A percentile compares a stretch with the other conserved stretches of the same genome.
phyloP scores from a whole-genome alignment of 2,329 filamentous ascomycete species.

The Penicillium janthinellum region DNA sequence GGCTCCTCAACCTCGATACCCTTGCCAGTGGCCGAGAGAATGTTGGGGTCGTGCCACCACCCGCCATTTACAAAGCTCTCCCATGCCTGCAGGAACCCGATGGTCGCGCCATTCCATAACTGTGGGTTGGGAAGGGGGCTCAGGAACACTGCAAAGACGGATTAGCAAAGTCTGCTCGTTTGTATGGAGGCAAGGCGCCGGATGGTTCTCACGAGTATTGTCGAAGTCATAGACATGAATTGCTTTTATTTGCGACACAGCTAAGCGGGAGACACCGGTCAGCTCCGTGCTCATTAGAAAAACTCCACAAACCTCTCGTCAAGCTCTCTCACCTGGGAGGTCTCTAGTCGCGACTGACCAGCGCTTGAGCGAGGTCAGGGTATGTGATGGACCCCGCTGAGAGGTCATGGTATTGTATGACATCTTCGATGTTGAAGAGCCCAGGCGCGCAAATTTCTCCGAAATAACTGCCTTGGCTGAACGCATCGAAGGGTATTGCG shows the following conservation, averaged over 20 bases:
- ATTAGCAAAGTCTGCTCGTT: not conserved
- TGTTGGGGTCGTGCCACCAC: conserved; percentile 94
- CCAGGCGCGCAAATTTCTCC: conserved; percentile 29
- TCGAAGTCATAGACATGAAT: conserved; percentile 98
- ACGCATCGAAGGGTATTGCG: conserved; percentile 24
- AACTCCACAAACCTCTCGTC: not conserved
- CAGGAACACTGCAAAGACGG: conserved; percentile 68
- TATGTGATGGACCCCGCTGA: conserved; percentile 45
- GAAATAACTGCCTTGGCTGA: conserved; percentile 42
- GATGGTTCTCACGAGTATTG: conserved; percentile 70
- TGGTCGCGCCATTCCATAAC: conserved; percentile 78
- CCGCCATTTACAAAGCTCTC: conserved; percentile 80
- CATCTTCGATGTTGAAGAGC: conserved; percentile 23
- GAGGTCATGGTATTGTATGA: conserved; percentile 24
- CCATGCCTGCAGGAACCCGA: conserved; percentile 74
- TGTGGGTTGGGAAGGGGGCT: conserved; percentile 87
- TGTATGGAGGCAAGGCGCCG: not conserved
- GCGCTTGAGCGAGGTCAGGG: conserved; percentile 73
- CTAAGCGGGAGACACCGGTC: conserved; percentile 35
- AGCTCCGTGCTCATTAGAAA: not conserved
- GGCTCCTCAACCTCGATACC: conserved; percentile 80
- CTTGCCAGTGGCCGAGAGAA: conserved; percentile 82
- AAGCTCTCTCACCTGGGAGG: conserved; percentile 61
- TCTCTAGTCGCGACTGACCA: conserved; percentile 80
- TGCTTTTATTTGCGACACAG: conserved; percentile 68